These are phyloP conservation scores for Pseudogymnoascus sp. DNA, from an alignment of 2,329 filamentous ascomycete genomes.

Conservation along the genomic window DNA sequence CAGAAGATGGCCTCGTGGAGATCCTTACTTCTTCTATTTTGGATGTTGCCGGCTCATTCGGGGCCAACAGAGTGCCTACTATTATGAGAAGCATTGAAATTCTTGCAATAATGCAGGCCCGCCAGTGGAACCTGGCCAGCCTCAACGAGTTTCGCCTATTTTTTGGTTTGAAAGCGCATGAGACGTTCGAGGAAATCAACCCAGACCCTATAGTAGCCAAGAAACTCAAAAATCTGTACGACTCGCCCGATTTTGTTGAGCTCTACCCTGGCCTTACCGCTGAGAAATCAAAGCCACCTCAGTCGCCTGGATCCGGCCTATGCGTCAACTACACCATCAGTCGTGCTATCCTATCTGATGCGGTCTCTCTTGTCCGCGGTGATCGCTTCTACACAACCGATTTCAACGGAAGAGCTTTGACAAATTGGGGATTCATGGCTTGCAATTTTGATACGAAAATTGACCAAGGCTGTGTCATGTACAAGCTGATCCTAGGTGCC, in stretches of 20 bases:
- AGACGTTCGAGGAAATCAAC: slow-evolving; percentile 77
- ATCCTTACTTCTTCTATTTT: slow-evolving; percentile 63
- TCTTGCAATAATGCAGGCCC: slow-evolving; percentile 67
- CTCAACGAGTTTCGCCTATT: slow-evolving; percentile 82
- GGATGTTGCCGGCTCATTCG: slow-evolving; percentile 64
- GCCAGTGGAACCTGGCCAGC: slow-evolving; percentile 63
- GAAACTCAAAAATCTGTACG: slow-evolving; percentile 59
- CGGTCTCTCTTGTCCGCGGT: slow-evolving; percentile 50
- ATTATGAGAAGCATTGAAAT: slow-evolving; percentile 71
- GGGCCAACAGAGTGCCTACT: slow-evolving; percentile 64
- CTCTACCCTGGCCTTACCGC: slow-evolving; percentile 60
- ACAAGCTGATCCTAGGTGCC: slow-evolving; percentile 72
- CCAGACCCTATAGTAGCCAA: slow-evolving; percentile 63
- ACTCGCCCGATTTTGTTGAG: slow-evolving; percentile 48
- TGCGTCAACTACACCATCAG: slow-evolving; percentile 46
- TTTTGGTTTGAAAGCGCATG: slow-evolving; percentile 67
- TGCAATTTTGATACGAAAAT: slow-evolving; percentile 63
- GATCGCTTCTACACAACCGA: slow-evolving; percentile 45
- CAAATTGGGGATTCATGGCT: slow-evolving; percentile 70
- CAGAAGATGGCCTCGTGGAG: slow-evolving; percentile 67
- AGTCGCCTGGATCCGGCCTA: slow-evolving; percentile 44
- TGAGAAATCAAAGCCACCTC: slow-evolving; percentile 46
- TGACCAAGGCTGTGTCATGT: slow-evolving; percentile 76
- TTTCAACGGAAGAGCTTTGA: slow-evolving; percentile 56
- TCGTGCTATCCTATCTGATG: slow-evolving; percentile 50